Conservation (phyloP, 129 eudicot species). For the Flaveria robusta region DNA sequence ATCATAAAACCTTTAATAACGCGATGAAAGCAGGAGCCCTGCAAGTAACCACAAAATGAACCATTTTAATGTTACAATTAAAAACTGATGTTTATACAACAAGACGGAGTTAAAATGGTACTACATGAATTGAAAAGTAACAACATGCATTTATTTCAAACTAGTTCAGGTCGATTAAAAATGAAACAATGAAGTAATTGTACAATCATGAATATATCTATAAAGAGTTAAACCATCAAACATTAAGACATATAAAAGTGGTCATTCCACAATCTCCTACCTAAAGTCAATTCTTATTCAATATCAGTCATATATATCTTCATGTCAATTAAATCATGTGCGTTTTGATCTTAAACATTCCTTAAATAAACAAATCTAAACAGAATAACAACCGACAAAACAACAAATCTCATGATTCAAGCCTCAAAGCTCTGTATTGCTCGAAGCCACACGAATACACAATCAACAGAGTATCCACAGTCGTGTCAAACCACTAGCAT, state of each 20-base stretch:
- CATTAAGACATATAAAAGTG: neutral
- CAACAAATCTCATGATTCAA: neutral
- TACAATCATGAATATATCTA: neutral
- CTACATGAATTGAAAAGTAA: too few species aligned
- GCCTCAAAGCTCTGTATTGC: neutral
- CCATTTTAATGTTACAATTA: neutral
- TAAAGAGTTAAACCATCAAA: neutral
- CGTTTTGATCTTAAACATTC: neutral
- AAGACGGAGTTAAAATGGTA: neutral
- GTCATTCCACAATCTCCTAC: constrained; percentile 3
- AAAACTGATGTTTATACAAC: neutral
- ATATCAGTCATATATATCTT: neutral
- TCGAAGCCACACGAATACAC: neutral
- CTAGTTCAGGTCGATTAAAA: neutral
- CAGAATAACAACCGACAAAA: neutral
- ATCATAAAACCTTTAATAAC: constrained; percentile 76
- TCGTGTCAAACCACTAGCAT: neutral
- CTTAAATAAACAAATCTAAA: neutral
- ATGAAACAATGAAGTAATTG: neutral
- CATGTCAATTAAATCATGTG: neutral
- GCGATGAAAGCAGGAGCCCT: constrained; percentile 86
- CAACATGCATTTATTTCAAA: too few species aligned
- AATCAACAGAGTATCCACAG: neutral
- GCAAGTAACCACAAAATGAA: constrained; percentile 26
- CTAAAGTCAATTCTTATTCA: neutral